Evolutionary conservation across 2,329 filamentous ascomycete genomes (phyloP).

Genomic region (Aspergillus ochraceoroseus): DNA sequence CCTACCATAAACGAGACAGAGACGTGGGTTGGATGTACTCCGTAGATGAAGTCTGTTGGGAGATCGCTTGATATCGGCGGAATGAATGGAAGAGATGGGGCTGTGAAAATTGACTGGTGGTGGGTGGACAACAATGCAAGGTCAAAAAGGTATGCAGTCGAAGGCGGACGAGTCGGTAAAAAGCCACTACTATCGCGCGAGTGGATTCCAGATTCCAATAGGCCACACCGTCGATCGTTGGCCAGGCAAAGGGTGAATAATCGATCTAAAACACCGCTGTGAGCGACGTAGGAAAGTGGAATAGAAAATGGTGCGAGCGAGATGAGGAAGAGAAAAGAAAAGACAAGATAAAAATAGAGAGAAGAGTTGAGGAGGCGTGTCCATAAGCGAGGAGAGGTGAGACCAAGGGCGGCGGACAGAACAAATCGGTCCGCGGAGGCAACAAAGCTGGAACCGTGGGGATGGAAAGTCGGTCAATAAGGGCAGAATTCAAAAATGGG

Average conservation of each 20-base stretch:
- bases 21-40: conserved; percentile 1
- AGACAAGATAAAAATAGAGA: conserved; percentile 1
- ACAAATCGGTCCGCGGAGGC: conserved; percentile 20
- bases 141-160: conserved; percentile 18
- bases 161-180: conserved; percentile 19
- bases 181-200: conserved; percentile 21
- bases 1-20: neutral
- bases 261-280: conserved; percentile 17
- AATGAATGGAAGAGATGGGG: conserved; percentile 16
- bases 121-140: conserved; percentile 9
- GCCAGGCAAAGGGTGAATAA: conserved; percentile 17
- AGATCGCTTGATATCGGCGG: too few species aligned
- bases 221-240: conserved; percentile 17
- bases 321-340: conserved; percentile 5
- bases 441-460: conserved; percentile 17
- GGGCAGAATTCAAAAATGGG: conserved; percentile 2
- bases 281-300: conserved; percentile 11
- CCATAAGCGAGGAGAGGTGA: conserved; percentile 21
- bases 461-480: conserved; percentile 5
- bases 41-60: neutral
- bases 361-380: conserved; percentile 16
- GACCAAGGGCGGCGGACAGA: conserved; percentile 8
- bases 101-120: conserved; percentile 9
- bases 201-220: conserved; percentile 20
- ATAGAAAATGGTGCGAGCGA: conserved; percentile 1